Evolutionary conservation across 2,329 filamentous ascomycete species (phyloP).

Genomic region (Fusarium setosum): DNA sequence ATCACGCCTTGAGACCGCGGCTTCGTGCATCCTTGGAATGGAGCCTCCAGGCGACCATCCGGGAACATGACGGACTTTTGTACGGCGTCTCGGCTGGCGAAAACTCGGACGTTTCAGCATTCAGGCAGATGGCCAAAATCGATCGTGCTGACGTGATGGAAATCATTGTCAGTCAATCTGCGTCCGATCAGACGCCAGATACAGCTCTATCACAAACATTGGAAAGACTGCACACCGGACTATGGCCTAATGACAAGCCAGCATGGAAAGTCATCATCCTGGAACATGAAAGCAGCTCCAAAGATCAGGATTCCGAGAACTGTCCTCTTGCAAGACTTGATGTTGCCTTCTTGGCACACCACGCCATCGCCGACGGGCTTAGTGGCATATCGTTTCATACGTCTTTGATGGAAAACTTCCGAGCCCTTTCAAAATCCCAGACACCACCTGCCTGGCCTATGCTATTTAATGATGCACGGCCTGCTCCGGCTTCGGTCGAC

Average conservation of each 20-base stretch:
- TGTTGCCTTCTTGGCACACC: constrained; percentile 16
- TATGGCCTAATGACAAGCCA: constrained; percentile 7
- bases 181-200: not conserved
- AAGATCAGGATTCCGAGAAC: accelerated
- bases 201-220: not conserved
- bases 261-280: constrained; percentile 19
- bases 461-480: not conserved
- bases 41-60: constrained; percentile 12
- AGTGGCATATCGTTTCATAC: constrained; percentile 17
- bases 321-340: not conserved
- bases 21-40: not conserved
- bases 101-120: not conserved
- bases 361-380: constrained; percentile 23
- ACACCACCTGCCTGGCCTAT: constrained; percentile 4
- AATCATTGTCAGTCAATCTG: not conserved
- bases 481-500: not conserved
- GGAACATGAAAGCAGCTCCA: not conserved
- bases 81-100: constrained; percentile 1
- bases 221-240: not conserved
- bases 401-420: not conserved
- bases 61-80: not conserved
- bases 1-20: too few species aligned
- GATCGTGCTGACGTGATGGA: not conserved
- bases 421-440: not conserved
- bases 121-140: not conserved